Conservation (phyloP, 768 basidiomycete genomes). For the Mrakia frigida region DNA sequence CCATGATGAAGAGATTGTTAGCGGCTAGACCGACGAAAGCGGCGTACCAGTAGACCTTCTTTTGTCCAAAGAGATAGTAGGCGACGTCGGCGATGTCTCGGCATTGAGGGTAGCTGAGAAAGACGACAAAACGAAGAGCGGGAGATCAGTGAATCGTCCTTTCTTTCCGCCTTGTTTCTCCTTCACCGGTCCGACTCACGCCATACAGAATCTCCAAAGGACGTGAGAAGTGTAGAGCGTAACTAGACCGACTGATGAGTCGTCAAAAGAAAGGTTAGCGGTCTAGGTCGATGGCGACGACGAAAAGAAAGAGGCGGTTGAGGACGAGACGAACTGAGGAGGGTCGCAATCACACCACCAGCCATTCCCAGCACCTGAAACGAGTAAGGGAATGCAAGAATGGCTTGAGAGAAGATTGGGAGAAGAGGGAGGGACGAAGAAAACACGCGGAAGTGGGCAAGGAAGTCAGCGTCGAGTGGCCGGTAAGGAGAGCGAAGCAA, state of each 20-base stretch:
- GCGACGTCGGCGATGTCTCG: constrained; percentile 37
- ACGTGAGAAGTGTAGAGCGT: constrained; percentile 34
- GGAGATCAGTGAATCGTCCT: too few species aligned
- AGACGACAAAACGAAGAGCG: too few species aligned
- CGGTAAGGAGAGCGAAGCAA: too few species aligned
- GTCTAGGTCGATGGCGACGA: too few species aligned
- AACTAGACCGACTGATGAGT: constrained; percentile 24
- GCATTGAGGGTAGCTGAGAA: constrained; percentile 12
- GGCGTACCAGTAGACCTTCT: constrained; percentile 20
- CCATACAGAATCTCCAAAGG: constrained; percentile 34
- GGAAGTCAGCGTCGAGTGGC: background rate
- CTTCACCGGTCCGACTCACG: background rate
- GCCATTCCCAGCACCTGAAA: constrained; percentile 27
- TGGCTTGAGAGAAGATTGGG: too few species aligned
- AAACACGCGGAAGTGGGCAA: background rate
- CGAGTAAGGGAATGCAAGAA: constrained; percentile 37
- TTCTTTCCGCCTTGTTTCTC: too few species aligned
- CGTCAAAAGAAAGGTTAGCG: too few species aligned
- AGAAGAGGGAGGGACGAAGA: background rate
- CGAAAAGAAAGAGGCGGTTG: too few species aligned
- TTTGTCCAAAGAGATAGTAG: constrained; percentile 26
- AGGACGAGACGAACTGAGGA: constrained; percentile 5
- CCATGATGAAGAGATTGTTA: constrained; percentile 35
- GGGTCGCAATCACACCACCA: constrained; percentile 34
- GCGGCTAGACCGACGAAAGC: constrained; percentile 34